These are phyloP conservation scores for Yamadazyma sp. DNA, from an alignment of 1,139 yeast genomes.

Conservation along the genomic window DNA sequence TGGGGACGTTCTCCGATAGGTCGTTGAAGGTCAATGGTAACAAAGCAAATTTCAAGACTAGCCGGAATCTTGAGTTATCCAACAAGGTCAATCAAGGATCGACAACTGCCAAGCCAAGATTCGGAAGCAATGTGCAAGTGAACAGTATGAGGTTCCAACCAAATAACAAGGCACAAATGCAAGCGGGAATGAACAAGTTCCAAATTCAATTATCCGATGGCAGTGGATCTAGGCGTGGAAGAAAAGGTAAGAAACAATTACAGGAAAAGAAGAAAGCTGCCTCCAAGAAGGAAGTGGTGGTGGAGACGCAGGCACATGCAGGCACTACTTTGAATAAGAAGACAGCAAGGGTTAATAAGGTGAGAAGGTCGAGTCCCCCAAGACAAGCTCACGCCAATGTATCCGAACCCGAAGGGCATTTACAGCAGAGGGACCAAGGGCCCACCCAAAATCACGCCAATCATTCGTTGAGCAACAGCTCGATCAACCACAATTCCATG, in stretches of 20 bases:
- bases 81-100: not conserved
- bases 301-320: slow-evolving; percentile 11
- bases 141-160: slow-evolving; percentile 16
- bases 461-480: slow-evolving; percentile 14
- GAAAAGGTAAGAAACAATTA: slow-evolving; percentile 18
- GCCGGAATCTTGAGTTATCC: not conserved
- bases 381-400: too few species aligned
- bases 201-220: slow-evolving; percentile 56
- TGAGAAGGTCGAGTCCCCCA: slow-evolving; percentile 2
- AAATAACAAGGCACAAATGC: slow-evolving; percentile 35
- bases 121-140: slow-evolving; percentile 10
- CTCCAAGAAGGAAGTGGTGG: slow-evolving; percentile 11
- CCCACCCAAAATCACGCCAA: not conserved
- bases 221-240: slow-evolving; percentile 39
- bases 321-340: not conserved
- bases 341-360: not conserved
- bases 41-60: slow-evolving; percentile 1
- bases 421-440: not conserved
- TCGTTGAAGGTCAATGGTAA: slow-evolving; percentile 5
- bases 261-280: slow-evolving; percentile 7
- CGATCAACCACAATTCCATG: slow-evolving; percentile 29
- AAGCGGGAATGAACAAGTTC: slow-evolving; percentile 50
- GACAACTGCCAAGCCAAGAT: slow-evolving; percentile 4
- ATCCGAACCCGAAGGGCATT: not conserved
- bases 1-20: slow-evolving; percentile 45